A percentile compares a stretch with the other conserved stretches of the same genome.
Evolutionary conservation across 1,284 basidiomycete genomes (phyloP).

Genomic region (Austroboletus novae-zelandiae): DNA sequence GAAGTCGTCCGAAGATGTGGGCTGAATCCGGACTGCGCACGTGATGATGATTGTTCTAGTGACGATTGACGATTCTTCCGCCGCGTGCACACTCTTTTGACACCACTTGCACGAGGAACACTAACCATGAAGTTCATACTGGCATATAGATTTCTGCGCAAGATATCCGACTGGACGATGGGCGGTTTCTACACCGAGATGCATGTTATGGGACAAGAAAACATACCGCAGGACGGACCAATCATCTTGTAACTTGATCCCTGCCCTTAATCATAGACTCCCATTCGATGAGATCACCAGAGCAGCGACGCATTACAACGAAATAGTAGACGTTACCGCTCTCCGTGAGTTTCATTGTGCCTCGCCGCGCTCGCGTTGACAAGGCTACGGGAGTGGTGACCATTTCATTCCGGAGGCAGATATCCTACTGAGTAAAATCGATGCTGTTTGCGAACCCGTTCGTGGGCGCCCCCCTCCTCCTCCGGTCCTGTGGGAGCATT

Average conservation of each 20-base stretch:
- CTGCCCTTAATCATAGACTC: neutral
- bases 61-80: too few species aligned
- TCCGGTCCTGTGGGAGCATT: constrained; percentile 71
- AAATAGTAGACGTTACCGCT: constrained; percentile 61
- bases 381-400: constrained; percentile 40
- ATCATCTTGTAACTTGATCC: constrained; percentile 56
- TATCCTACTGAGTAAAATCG: constrained; percentile 77
- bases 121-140: constrained; percentile 47
- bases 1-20: too few species aligned
- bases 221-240: constrained; percentile 56
- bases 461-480: constrained; percentile 54
- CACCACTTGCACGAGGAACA: too few species aligned
- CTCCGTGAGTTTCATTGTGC: constrained; percentile 35
- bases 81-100: too few species aligned
- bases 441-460: constrained; percentile 63
- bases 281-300: constrained; percentile 28
- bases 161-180: constrained; percentile 64
- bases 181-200: constrained; percentile 69
- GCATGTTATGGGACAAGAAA: constrained; percentile 57
- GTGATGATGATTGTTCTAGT: too few species aligned
- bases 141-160: constrained; percentile 60
- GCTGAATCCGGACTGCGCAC: too few species aligned
- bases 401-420: constrained; percentile 56
- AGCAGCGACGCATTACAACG: constrained; percentile 64
- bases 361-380: neutral